phyloP scores from a whole-genome alignment of 2,329 filamentous ascomycete species.

The Chrysosporium queenslandicum region DNA sequence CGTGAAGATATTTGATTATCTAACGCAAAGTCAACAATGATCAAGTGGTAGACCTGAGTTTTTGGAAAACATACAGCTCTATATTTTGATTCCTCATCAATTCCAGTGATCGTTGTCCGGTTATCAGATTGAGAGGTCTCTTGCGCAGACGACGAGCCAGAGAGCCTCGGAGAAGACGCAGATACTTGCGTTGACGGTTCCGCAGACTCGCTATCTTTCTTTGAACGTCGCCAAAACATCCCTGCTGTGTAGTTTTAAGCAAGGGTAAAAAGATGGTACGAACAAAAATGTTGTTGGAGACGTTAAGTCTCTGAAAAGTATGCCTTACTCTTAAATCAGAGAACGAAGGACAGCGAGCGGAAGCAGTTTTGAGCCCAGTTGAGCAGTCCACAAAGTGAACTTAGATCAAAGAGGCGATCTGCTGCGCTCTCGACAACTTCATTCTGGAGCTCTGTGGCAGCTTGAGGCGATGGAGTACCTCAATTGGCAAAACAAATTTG shows the following conservation, averaged over 20 bases:
- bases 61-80: conserved; percentile 19
- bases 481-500: neutral
- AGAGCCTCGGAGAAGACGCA: conserved; percentile 16
- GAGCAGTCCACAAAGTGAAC: neutral
- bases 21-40: conserved; percentile 12
- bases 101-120: conserved; percentile 15
- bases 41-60: neutral
- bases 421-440: neutral
- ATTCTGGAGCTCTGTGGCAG: neutral
- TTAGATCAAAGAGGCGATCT: neutral
- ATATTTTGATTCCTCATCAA: conserved; percentile 23
- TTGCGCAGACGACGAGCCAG: conserved; percentile 10
- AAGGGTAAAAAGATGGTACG: neutral
- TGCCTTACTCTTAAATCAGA: neutral
- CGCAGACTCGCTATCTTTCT: neutral
- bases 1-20: conserved; percentile 25
- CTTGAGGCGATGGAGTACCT: conserved; percentile 1
- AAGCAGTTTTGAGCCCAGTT: neutral
- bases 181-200: conserved; percentile 6
- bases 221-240: conserved; percentile 16
- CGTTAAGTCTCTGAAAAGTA: neutral
- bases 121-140: conserved; percentile 14
- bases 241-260: conserved; percentile 12
- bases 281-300: neutral
- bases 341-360: neutral